phyloP scores from a whole-genome alignment of 2,329 filamentous ascomycete species.

The Hypoxylon sp. region DNA sequence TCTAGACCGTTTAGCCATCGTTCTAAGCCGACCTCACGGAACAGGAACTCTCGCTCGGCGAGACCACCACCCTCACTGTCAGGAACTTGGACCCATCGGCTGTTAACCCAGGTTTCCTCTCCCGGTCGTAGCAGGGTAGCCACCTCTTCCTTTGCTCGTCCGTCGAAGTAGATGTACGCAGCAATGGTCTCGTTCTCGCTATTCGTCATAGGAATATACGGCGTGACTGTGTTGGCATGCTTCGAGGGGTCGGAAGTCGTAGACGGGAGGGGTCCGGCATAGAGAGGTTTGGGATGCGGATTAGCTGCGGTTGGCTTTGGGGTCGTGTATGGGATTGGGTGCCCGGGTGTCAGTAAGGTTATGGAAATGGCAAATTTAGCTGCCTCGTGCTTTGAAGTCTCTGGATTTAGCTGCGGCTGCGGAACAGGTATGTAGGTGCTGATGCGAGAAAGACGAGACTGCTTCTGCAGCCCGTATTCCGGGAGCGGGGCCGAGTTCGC shows the following conservation, averaged over 20 bases:
- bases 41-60: constrained; percentile 96
- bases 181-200: constrained; percentile 97
- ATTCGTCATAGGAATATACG: constrained; percentile 92
- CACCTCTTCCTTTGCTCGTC: constrained; percentile 94
- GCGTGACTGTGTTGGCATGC: constrained; percentile 73
- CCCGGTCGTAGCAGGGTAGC: constrained; percentile 92
- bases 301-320: constrained; percentile 84
- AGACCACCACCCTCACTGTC: constrained; percentile 92
- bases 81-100: constrained; percentile 95
- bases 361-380: constrained; percentile 99
- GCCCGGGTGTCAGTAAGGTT: constrained; percentile 88
- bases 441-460: constrained; percentile 91
- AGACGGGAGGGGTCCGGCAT: constrained; percentile 79
- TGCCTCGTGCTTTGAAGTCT: constrained; percentile 85
- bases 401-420: constrained; percentile 81
- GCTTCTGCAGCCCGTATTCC: constrained; percentile 95
- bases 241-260: constrained; percentile 64
- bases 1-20: constrained; percentile 97
- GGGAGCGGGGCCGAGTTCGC: constrained; percentile 83
- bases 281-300: constrained; percentile 84
- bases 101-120: constrained; percentile 99
- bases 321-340: constrained; percentile 92
- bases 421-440: constrained; percentile 98
- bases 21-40: constrained; percentile 95
- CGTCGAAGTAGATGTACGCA: constrained; percentile 99